phyloP scores from a whole-genome alignment of 805 yeast genomes.

The Wickerhamiella kurtzmanii region DNA sequence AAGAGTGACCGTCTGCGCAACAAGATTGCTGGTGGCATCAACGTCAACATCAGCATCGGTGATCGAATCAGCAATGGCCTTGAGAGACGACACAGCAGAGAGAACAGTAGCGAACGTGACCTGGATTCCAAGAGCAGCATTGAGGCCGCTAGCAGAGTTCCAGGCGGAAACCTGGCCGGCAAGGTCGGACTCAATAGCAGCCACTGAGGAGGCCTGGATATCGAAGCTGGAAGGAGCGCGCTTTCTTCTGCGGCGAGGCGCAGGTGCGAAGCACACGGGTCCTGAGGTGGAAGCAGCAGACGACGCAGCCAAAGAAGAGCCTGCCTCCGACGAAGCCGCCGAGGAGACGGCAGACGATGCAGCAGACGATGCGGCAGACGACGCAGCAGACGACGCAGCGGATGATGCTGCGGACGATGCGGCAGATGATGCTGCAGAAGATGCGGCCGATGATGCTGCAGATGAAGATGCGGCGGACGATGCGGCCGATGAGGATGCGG shows the following conservation, averaged over 20 bases:
- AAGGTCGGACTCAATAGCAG: background rate
- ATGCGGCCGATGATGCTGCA: background rate
- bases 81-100: slow-evolving; percentile 9
- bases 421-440: background rate
- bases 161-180: background rate
- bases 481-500: slow-evolving; percentile 1
- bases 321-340: background rate
- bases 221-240: slow-evolving; percentile 7
- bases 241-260: background rate
- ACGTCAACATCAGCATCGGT: slow-evolving; percentile 7
- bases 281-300: background rate
- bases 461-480: background rate
- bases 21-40: slow-evolving; percentile 8
- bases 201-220: slow-evolving; percentile 6
- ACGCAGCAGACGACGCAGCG: background rate
- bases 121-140: slow-evolving; percentile 1
- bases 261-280: background rate
- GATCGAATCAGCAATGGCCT: slow-evolving; percentile 4
- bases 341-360: slow-evolving; percentile 1
- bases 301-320: slow-evolving; percentile 5
- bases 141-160: background rate
- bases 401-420: background rate
- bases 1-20: slow-evolving; percentile 8
- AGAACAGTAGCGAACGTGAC: slow-evolving; percentile 9
- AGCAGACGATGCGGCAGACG: slow-evolving; percentile 1